phyloP scores from a whole-genome alignment of 306 rosid species.

The Adenanthera pavonina region DNA sequence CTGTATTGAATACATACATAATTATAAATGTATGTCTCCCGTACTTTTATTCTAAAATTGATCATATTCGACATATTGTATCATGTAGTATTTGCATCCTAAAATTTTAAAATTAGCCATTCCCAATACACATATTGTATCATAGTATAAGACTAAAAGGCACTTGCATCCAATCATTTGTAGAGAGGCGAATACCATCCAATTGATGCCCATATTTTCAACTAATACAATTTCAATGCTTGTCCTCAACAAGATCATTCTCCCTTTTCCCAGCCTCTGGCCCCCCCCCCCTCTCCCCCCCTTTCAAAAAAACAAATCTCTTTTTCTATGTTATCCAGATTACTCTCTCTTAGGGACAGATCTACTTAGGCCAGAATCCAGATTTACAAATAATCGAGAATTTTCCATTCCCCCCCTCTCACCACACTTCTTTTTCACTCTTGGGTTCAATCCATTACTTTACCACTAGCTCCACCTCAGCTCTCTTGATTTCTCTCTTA shows the following conservation, averaged over 20 bases:
- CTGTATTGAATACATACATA: too few relatives aligned
- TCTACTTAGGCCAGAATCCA: not conserved
- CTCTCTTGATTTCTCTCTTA: not conserved
- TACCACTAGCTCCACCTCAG: not conserved
- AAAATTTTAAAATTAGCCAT: too few relatives aligned
- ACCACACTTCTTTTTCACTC: not conserved
- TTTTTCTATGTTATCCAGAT: not conserved
- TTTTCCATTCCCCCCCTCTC: not conserved
- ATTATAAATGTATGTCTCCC: too few relatives aligned
- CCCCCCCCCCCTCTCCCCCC: too few relatives aligned
- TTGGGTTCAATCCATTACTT: not conserved
- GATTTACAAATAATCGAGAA: not conserved
- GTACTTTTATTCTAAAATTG: too few relatives aligned
- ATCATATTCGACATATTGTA: too few relatives aligned
- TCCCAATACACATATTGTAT: too few relatives aligned
- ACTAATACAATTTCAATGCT: constrained; percentile 20
- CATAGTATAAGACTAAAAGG: not conserved
- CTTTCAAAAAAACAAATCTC: too few relatives aligned
- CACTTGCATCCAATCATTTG: constrained; percentile 11
- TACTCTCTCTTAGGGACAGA: not conserved
- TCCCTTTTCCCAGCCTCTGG: constrained; percentile 21
- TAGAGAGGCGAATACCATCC: not conserved
- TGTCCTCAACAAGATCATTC: constrained; percentile 20
- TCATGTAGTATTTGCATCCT: too few relatives aligned
- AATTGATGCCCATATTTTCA: not conserved